phyloP scores from a whole-genome alignment of 768 basidiomycete genomes.

The Boletus eberwhitei region DNA sequence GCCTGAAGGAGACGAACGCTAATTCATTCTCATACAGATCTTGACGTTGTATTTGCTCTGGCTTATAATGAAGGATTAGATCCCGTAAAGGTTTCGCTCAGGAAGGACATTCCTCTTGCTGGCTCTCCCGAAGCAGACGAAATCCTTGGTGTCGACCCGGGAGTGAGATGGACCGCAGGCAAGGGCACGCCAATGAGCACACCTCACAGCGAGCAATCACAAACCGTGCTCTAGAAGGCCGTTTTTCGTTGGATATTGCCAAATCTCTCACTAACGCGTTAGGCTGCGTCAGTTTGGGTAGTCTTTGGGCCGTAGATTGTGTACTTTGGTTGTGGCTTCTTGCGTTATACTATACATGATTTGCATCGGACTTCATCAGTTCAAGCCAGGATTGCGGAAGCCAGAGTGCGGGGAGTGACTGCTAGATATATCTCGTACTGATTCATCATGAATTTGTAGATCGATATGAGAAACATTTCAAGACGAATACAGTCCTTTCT shows the following conservation, averaged over 20 bases:
- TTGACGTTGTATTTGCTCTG: background rate
- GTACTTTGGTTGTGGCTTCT: background rate
- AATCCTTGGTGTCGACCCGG: background rate
- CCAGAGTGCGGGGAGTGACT: background rate
- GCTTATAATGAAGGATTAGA: background rate
- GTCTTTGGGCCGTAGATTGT: background rate
- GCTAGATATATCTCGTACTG: background rate
- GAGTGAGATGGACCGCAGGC: background rate
- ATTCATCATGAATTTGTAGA: background rate
- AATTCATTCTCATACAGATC: background rate
- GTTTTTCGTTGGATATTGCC: background rate
- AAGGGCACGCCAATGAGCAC: background rate
- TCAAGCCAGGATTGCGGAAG: background rate
- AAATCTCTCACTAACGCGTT: no score
- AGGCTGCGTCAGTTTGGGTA: background rate
- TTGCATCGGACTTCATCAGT: background rate
- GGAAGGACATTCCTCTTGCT: background rate
- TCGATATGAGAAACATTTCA: background rate
- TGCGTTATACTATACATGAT: background rate
- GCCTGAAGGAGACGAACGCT: background rate
- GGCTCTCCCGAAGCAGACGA: background rate
- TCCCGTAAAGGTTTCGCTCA: background rate
- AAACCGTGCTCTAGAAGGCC: background rate
- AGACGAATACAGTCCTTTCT: background rate
- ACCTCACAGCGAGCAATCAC: background rate